Conservation (phyloP, 768 basidiomycete species). For the Russula foetens region DNA sequence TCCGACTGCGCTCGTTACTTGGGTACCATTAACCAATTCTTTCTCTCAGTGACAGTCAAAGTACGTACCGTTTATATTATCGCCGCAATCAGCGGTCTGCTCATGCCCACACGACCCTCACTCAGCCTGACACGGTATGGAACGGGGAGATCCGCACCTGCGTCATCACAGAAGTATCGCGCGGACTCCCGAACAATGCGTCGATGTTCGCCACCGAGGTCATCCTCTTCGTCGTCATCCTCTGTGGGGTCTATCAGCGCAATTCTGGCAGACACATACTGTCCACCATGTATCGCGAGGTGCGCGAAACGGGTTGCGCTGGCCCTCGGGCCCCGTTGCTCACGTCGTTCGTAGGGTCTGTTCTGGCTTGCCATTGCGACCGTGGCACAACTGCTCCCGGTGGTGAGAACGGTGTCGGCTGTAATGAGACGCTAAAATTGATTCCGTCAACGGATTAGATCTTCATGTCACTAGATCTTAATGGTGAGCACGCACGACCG, state of each 20-base stretch:
- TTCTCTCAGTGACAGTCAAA: neutral
- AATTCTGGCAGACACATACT: neutral
- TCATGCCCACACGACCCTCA: neutral
- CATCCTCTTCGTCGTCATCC: neutral
- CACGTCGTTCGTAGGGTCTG: slow-evolving; percentile 1
- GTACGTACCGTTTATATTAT: neutral
- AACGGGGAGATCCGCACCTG: neutral
- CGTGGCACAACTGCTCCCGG: neutral
- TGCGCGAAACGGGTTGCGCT: neutral
- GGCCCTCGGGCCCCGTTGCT: neutral
- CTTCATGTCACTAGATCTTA: slow-evolving; percentile 8
- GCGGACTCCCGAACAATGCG: slow-evolving; percentile 1
- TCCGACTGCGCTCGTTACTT: neutral
- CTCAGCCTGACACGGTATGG: neutral
- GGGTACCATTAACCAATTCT: neutral
- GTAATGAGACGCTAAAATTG: neutral
- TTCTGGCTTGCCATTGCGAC: slow-evolving; percentile 10
- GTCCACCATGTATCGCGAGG: slow-evolving; percentile 1
- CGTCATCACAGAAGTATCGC: neutral
- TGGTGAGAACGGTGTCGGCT: neutral
- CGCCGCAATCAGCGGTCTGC: neutral
- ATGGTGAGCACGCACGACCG: neutral
- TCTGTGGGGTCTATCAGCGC: slow-evolving; percentile 1
- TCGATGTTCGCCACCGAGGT: slow-evolving; percentile 2
- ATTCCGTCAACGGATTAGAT: neutral